These are phyloP conservation scores for Solanum aculeatissimum DNA, from an alignment of 305 asterid species.

Conservation along the genomic window DNA sequence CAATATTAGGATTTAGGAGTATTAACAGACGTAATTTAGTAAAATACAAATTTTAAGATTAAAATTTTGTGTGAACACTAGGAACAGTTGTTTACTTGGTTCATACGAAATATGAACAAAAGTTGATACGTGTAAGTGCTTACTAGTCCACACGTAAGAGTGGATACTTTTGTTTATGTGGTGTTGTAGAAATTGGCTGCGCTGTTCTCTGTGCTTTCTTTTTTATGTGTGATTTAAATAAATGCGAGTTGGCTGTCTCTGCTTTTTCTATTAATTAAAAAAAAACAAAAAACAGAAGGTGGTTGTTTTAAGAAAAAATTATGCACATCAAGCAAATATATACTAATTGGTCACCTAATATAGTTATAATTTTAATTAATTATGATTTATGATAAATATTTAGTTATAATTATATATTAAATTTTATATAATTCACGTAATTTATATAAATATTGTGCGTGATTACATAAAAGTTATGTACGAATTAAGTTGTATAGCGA, in stretches of 20 bases:
- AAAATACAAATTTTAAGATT: too few species aligned
- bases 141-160: background rate
- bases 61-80: background rate
- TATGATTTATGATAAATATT: too few species aligned
- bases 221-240: background rate
- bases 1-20: too few species aligned
- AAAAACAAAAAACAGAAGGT: background rate
- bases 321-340: too few species aligned
- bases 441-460: too few species aligned
- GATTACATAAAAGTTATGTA: too few species aligned
- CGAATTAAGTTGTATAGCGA: too few species aligned
- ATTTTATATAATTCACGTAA: too few species aligned
- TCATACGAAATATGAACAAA: slow-evolving; percentile 7
- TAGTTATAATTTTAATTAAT: too few species aligned
- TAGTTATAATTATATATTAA: too few species aligned
- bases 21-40: too few species aligned
- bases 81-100: slow-evolving; percentile 3
- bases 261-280: background rate
- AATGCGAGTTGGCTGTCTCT: background rate
- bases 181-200: slow-evolving; percentile 1
- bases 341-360: too few species aligned
- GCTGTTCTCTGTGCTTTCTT: background rate
- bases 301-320: background rate
- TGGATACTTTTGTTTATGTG: background rate
- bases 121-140: background rate